Base-by-base conservation (phyloP, 1,139 yeast species). In the Yueomyces sp. region DNA sequence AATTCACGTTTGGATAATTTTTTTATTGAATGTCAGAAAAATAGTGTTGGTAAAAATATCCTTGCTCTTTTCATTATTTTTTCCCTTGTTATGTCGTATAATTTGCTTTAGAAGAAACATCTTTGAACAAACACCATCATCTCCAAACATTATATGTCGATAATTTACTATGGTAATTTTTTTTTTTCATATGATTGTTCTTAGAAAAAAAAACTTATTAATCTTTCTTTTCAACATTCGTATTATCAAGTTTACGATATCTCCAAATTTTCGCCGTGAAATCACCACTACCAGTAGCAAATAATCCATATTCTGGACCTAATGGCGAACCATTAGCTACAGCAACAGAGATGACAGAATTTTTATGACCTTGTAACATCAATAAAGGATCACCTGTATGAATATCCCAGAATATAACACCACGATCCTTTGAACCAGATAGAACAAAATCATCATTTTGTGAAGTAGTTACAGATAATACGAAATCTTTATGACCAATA, bases 251-350 rank as follows among this genome's bases (percentile, higher is more conserved):
- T 37, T 46, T 48, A 9, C 42, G 41, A 44, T 57, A 85, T 61
- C 79, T 78, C 98, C 98, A 91, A 59, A 91, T 83, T 67, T 96
- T 76, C 37, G 97, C 97, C 63, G 89, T 85, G 65, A 96, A 89
- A 66, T 91, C 98, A 61, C 98, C 98, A 64, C 89, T 78, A 48
- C 98, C 98, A 19, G 97, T 89, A 43, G 97, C 98, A 70, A 91
- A 91, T 52, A 86, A 78, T 39, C 81, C 79, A 44, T 54, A 58
- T 37, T 59, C 53, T 36, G 65, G 62, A 54, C 84, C 87, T 43
- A 75, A 70, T 45, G 81, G 82, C 48, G 73, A 73, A 38, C 86
- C 81, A 58, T 78, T 79, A 39, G 91, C 79, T 26, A 91, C 96
- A 38, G 95, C 91, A 37, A 91, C 97, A 42, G 94, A 81, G 51